Base-by-base conservation (phyloP, 805 yeast genomes). In the Saturnispora sanitii region DNA sequence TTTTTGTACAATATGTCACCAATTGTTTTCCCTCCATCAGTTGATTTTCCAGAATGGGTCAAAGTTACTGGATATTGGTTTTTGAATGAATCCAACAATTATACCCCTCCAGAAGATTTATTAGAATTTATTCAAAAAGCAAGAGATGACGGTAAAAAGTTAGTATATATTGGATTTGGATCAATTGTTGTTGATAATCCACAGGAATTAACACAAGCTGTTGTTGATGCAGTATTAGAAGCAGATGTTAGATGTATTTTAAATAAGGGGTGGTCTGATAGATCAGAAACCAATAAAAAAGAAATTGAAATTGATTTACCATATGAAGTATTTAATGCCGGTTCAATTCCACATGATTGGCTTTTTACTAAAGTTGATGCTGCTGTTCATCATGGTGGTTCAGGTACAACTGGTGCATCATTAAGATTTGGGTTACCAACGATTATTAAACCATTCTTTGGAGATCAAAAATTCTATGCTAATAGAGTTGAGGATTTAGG, bases 351-450 rank as follows among this genome's bases (percentile, higher is more conserved):
- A 0, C 97, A 90, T 56, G 95, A 87, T 55, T 90, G 97, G 97
- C 64, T 90, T 28, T 90, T 90, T 60, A 82, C 90, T 0, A 77
- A 75, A 45, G 66, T 90, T 33, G 95, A 90, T 61, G 96, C 90
- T 0, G 95, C 95, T 0, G 96, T 90, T 4, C 97, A 90, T 56
- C 97, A 90, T 57, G 97, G 97, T 30, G 97, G 97, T 0, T 81
- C 95, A 0, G 97, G 97, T 2, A 85, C 96, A 0, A 90, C 96
- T 0, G 97, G 97, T 6, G 95, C 96, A 0, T 73, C 94, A 2
- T 58, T 90, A 41, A 67, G 88, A 46, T 81, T 83, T 12, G 97
- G 97, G 0, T 58, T 82, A 25, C 96, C 97, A 1, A 86, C 95
- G 0, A 71, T 90, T 26, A 77, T 90, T 51, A 90, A 88, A 57